Conservation (phyloP, 73 alveolate genomes). For the Tetrahymena borealis region DNA sequence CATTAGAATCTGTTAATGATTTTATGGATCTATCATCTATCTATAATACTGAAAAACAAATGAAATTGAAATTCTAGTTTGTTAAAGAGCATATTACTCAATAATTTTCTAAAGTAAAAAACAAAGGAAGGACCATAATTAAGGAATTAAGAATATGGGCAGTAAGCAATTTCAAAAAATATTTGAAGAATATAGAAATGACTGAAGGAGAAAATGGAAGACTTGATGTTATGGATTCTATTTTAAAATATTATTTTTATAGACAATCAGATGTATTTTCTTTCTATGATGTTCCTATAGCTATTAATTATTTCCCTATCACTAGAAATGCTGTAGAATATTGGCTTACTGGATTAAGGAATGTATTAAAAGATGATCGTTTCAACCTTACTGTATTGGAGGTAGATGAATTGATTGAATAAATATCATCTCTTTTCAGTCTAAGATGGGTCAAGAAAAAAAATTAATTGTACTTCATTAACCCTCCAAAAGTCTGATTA, state of each 20-base stretch:
- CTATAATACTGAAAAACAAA: neutral
- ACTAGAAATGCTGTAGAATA: neutral
- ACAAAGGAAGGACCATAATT: neutral
- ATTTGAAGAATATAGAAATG: neutral
- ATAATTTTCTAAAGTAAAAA: neutral
- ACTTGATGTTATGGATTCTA: neutral
- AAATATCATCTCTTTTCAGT: neutral
- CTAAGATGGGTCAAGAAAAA: neutral
- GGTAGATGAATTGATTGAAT: neutral
- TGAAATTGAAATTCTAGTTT: neutral
- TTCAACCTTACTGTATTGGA: neutral
- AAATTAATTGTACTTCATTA: too few species aligned
- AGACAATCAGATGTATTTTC: neutral
- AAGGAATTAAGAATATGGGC: neutral
- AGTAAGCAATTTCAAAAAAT: neutral
- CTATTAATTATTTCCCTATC: neutral
- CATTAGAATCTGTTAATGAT: neutral
- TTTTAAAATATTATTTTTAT: neutral
- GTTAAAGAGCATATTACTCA: neutral
- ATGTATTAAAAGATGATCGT: neutral
- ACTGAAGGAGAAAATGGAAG: neutral
- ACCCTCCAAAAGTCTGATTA: too few species aligned
- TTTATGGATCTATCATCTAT: neutral
- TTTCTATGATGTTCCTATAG: neutral
- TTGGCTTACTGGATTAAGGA: neutral